Base-by-base conservation (phyloP, 83 land plant genomes). In the Diphasiastrum complanatum region DNA sequence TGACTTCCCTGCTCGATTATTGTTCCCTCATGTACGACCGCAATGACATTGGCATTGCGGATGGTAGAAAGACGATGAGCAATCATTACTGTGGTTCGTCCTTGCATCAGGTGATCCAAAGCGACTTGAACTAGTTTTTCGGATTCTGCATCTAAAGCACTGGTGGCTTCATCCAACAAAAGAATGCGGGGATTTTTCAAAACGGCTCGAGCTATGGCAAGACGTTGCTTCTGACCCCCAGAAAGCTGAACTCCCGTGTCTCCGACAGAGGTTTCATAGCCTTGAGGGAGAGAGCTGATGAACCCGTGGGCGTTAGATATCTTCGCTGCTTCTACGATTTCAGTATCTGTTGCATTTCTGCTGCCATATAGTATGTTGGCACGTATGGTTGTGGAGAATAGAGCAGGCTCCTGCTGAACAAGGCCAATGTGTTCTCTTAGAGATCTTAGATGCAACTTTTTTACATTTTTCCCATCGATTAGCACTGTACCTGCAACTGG, bases 21-120 rank as follows among this genome's bases (percentile, higher is more conserved):
- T 12, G 53, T 32, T 3, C 67, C 67, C 1, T 64, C 35, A 1
- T 64, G 60, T 25, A 48, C 31, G 6, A 64, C 67, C 4, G 67
- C 67, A 32, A 64, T 64, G 16, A n/a, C 49, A 31, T 64, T 22
- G 4, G 67, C 67, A 45, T 64, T 64, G 10, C 67, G 33, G 22
- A 64, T 50, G 18, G 67, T 64, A 18, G 67, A 64, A 1, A 64
- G 67, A 24, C 67, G 60, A 16, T 64, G 67, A 18, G 67, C 54
- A 4, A 64, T 43, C 37, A 64, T 49, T 2, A 64, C 40, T 1
- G 60, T 29, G 18, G 67, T 61, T 23, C 64, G 47, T 16, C 49
- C 64, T 38, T 60, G 4, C 64, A 61, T 61, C 1, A 61, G 49
- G 32, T 2, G 51, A 5, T 61, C 64, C 64, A 61, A 45, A 8